These are phyloP conservation scores for Teunomyces funiuensis DNA, from an alignment of 805 yeast species.

Conservation along the genomic window DNA sequence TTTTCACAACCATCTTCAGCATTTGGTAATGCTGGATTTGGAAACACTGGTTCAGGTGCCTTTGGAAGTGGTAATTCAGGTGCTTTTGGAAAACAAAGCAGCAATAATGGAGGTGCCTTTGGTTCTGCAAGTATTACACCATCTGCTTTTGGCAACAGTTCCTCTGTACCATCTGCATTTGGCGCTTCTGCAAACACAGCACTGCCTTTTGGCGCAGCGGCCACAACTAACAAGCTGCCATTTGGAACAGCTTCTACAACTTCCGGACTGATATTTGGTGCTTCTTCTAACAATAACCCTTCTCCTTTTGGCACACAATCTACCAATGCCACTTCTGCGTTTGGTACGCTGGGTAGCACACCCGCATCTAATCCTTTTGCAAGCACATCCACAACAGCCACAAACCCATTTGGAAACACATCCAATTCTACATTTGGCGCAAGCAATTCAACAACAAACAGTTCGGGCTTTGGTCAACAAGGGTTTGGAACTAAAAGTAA, in stretches of 20 bases:
- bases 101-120: not conserved
- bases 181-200: conserved; percentile 4
- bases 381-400: conserved; percentile 5
- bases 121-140: conserved; percentile 1
- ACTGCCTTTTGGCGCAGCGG: conserved; percentile 10
- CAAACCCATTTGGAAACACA: conserved; percentile 3
- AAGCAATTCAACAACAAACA: not conserved
- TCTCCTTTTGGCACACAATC: conserved; percentile 6
- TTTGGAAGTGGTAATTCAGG: conserved; percentile 9
- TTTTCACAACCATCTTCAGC: not conserved
- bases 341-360: conserved; percentile 6
- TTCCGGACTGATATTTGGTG: conserved; percentile 4
- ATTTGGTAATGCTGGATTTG: conserved; percentile 12
- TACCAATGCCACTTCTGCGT: conserved; percentile 4
- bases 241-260: conserved; percentile 15
- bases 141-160: conserved; percentile 9
- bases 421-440: conserved; percentile 12
- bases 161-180: conserved; percentile 6
- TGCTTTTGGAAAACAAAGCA: conserved; percentile 2
- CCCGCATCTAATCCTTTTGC: conserved; percentile 10
- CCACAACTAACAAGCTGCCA: conserved; percentile 9
- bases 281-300: not conserved
- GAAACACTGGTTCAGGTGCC: conserved; percentile 5
- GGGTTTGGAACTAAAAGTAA: not conserved
- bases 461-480: not conserved